Evolutionary conservation across 202 grass and related monocot genomes (phyloP).

Genomic region (Hordeum pubiflorum): DNA sequence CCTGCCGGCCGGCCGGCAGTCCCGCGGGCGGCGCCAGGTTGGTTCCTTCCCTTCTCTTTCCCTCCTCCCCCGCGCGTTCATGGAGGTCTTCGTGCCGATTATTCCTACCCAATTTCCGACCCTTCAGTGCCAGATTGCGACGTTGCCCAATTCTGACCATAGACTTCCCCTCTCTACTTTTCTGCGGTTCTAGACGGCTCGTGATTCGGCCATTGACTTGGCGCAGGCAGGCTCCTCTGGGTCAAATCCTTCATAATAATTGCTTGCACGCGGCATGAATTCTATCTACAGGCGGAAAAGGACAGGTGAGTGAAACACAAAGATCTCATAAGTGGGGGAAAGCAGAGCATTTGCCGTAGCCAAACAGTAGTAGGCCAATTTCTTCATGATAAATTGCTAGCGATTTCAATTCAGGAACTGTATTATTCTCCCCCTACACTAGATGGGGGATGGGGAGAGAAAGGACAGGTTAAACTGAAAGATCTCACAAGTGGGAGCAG

Average conservation of each 20-base stretch:
- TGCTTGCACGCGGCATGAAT: not conserved
- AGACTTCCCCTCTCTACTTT: not conserved
- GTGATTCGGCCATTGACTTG: not conserved
- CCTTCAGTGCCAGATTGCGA: no score
- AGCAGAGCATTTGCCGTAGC: no score
- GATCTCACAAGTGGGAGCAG: not conserved
- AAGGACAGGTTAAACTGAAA: conserved; percentile 6
- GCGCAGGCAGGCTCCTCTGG: not conserved
- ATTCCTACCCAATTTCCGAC: no score
- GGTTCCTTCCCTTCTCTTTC: no score
- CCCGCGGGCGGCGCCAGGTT: no score
- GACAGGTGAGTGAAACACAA: not conserved
- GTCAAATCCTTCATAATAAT: not conserved
- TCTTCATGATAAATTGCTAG: not conserved
- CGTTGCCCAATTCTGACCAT: no score
- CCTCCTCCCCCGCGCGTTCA: no score
- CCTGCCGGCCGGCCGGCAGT: no score
- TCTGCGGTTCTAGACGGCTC: not conserved
- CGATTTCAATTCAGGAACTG: not conserved
- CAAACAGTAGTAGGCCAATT: not conserved
- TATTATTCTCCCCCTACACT: not conserved
- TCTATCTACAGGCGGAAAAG: no score
- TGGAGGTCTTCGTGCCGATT: no score
- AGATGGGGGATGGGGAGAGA: not conserved
- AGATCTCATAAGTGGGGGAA: not conserved